Conservation (phyloP, 441 rosid genomes). For the Pelargonium cotyledonis region DNA sequence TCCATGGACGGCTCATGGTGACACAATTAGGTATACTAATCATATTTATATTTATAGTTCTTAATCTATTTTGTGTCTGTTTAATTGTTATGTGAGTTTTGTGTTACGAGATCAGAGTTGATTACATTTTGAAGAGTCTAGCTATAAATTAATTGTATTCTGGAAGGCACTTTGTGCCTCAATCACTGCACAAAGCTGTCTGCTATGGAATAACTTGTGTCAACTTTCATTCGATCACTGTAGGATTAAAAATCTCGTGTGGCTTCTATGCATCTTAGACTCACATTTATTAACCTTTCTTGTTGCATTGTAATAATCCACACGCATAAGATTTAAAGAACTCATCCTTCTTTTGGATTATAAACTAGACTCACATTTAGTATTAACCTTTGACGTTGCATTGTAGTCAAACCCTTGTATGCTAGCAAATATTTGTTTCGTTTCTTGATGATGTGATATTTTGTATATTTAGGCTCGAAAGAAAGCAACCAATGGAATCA, state of each 20-base stretch:
- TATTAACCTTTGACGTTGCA: too few relatives aligned
- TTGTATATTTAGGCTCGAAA: conserved; percentile 30
- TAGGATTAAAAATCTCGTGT: too few relatives aligned
- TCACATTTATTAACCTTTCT: background rate
- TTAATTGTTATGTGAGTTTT: background rate
- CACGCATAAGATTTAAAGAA: too few relatives aligned
- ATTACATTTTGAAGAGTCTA: too few relatives aligned
- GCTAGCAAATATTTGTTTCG: background rate
- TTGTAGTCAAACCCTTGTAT: too few relatives aligned
- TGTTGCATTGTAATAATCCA: too few relatives aligned
- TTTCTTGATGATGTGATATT: background rate
- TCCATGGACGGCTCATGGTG: conserved; percentile 21
- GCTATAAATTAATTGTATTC: too few relatives aligned
- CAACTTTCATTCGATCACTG: too few relatives aligned
- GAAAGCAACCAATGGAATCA: conserved; percentile 36
- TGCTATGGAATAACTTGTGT: too few relatives aligned
- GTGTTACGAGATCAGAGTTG: too few relatives aligned
- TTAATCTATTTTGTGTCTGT: background rate
- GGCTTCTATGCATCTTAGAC: too few relatives aligned
- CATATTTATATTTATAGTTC: background rate
- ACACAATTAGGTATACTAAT: conserved; percentile 29
- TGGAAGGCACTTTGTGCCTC: background rate
- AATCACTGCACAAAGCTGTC: background rate
- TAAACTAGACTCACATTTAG: too few relatives aligned
- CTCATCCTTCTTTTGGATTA: background rate